A percentile compares a stretch with the other conserved stretches of the same genome.
Conservation (phyloP, 2,329 filamentous ascomycete genomes). For the Hymenoscyphus fraxineus region DNA sequence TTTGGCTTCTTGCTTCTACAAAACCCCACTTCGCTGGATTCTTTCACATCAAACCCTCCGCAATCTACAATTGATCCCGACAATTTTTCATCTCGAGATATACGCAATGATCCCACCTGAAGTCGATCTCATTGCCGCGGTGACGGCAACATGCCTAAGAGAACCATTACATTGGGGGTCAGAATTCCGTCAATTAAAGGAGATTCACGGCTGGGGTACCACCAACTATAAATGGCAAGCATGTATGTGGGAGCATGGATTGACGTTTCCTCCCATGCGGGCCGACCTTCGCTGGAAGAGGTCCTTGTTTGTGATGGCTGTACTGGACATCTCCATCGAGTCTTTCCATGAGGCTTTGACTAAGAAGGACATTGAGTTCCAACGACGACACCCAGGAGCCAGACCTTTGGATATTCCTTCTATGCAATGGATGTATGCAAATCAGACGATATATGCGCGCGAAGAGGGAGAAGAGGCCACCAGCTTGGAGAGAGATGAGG, state of each 20-base stretch:
- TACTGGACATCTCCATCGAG: neutral
- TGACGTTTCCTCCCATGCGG: neutral
- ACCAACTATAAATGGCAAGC: neutral
- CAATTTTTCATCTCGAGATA: no score
- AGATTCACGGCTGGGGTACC: neutral
- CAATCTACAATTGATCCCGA: no score
- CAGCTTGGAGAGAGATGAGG: neutral
- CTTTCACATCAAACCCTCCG: no score
- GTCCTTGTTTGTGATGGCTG: neutral
- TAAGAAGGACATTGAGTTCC: neutral
- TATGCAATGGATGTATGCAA: neutral
- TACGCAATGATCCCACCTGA: neutral
- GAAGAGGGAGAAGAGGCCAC: neutral
- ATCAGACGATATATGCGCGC: neutral
- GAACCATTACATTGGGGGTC: neutral
- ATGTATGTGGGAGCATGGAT: neutral
- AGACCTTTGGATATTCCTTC: neutral
- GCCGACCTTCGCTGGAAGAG: neutral
- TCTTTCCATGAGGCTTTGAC: neutral
- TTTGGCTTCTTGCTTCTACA: no score
- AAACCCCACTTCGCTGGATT: no score
- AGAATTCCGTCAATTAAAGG: neutral
- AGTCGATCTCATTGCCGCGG: neutral
- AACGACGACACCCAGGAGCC: neutral
- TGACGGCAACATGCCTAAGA: neutral